Evolutionary conservation across 202 grass and related monocot genomes (phyloP).

Genomic region (Hordeum pubiflorum): DNA sequence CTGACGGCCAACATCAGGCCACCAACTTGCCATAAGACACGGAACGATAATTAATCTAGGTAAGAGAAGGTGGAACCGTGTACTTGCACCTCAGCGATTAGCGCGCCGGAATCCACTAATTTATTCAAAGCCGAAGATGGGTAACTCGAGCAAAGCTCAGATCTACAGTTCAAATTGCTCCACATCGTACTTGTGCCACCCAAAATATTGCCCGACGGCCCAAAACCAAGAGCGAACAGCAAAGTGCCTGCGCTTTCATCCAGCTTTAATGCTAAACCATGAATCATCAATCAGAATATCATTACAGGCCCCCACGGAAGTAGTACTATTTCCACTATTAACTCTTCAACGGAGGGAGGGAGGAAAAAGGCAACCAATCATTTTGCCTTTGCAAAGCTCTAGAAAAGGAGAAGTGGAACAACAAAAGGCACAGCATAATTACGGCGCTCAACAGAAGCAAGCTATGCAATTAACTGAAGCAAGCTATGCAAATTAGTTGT

Average conservation of each 20-base stretch:
- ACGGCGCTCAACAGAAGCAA: not conserved
- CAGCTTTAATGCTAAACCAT: constrained; percentile 30
- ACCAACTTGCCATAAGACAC: constrained; percentile 17
- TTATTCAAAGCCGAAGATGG: not conserved
- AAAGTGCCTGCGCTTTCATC: constrained; percentile 38
- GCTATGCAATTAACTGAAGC: not conserved
- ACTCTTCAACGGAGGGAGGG: constrained; percentile 4
- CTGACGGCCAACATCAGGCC: constrained; percentile 15
- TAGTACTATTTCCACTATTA: constrained; percentile 15
- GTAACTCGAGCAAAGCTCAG: constrained; percentile 16
- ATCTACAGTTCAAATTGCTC: constrained; percentile 37
- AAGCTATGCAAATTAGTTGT: not conserved
- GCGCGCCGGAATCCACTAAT: constrained; percentile 1
- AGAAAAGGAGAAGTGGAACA: constrained; percentile 4
- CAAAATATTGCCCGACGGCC: constrained; percentile 4
- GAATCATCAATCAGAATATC: constrained; percentile 22
- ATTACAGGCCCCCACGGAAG: constrained; percentile 22
- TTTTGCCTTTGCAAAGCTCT: constrained; percentile 23
- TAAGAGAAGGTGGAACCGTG: not conserved
- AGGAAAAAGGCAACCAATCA: constrained; percentile 23
- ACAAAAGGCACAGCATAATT: not conserved
- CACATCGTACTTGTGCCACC: not conserved
- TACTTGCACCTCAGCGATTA: not conserved
- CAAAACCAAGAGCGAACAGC: not conserved
- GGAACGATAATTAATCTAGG: not conserved